These are phyloP conservation scores for Dioszegia crocea DNA, from an alignment of 768 basidiomycete species.

Conservation along the genomic window DNA sequence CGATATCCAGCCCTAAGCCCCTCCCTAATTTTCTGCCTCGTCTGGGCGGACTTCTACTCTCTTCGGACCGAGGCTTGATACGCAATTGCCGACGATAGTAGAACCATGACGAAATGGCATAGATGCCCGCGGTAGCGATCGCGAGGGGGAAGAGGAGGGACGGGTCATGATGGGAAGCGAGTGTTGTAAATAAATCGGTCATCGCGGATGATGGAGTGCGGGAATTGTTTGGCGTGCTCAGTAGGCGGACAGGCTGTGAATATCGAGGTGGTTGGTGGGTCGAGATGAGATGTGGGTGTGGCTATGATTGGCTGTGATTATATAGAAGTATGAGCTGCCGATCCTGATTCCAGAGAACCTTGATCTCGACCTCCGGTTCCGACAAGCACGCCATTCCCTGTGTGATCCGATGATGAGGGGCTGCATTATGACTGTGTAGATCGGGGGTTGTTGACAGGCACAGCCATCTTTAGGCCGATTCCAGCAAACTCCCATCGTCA, in stretches of 20 bases:
- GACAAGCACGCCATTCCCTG: no score
- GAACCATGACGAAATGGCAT: neutral
- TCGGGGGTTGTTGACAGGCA: no score
- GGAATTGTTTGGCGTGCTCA: neutral
- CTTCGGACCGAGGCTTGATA: neutral
- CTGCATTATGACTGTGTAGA: no score
- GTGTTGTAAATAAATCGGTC: no score
- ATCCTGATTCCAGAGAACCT: no score
- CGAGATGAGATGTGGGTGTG: neutral
- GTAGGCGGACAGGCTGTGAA: neutral
- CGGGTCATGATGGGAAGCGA: no score
- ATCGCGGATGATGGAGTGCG: neutral
- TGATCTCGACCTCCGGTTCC: no score
- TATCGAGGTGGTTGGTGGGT: neutral
- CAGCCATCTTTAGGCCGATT: no score
- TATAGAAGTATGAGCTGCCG: no score
- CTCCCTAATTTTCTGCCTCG: neutral
- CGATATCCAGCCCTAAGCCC: neutral
- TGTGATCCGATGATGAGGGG: no score
- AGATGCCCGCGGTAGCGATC: neutral
- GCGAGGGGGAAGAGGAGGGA: slow-evolving; percentile 6
- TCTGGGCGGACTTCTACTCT: slow-evolving; percentile 2
- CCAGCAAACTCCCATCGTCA: no score
- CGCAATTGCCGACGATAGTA: neutral
- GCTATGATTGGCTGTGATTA: no score